These are phyloP conservation scores for Cenchrus purpureus DNA, from an alignment of 176 grass and related monocot species.

Conservation along the genomic window DNA sequence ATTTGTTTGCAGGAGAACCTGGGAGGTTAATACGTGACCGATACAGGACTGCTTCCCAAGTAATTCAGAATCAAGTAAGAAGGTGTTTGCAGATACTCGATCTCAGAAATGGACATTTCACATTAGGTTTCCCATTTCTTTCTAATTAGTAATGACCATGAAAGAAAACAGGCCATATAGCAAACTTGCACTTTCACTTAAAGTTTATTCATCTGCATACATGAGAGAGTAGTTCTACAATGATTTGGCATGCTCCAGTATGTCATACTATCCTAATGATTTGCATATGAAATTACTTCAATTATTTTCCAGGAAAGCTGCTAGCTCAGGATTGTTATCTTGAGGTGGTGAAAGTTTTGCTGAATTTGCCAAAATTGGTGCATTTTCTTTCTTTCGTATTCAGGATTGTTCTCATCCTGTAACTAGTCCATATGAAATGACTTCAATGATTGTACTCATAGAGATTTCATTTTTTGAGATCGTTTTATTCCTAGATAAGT, in stretches of 20 bases:
- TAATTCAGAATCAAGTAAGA: slow-evolving; percentile 95
- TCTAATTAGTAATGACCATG: slow-evolving; percentile 11
- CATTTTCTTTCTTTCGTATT: background rate
- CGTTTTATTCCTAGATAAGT: slow-evolving; percentile 17
- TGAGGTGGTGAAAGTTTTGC: slow-evolving; percentile 28
- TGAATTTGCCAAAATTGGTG: slow-evolving; percentile 5
- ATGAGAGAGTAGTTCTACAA: background rate
- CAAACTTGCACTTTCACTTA: background rate
- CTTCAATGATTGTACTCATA: background rate
- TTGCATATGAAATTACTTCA: background rate
- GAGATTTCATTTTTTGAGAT: background rate
- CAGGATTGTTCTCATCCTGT: background rate
- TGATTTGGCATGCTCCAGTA: background rate
- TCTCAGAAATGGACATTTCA: slow-evolving; percentile 28
- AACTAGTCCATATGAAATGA: background rate
- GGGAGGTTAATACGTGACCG: slow-evolving; percentile 86
- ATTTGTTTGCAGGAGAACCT: slow-evolving; percentile 76
- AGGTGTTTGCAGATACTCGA: slow-evolving; percentile 36
- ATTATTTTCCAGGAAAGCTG: background rate
- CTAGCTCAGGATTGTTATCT: background rate
- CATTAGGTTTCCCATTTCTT: slow-evolving; percentile 23
- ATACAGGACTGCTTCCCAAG: slow-evolving; percentile 91
- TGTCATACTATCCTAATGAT: background rate
- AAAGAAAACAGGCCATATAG: background rate
- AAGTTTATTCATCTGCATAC: slow-evolving; percentile 12